Evolutionary conservation across 768 basidiomycete species (phyloP).

Genomic region (Suillus subalutaceus): DNA sequence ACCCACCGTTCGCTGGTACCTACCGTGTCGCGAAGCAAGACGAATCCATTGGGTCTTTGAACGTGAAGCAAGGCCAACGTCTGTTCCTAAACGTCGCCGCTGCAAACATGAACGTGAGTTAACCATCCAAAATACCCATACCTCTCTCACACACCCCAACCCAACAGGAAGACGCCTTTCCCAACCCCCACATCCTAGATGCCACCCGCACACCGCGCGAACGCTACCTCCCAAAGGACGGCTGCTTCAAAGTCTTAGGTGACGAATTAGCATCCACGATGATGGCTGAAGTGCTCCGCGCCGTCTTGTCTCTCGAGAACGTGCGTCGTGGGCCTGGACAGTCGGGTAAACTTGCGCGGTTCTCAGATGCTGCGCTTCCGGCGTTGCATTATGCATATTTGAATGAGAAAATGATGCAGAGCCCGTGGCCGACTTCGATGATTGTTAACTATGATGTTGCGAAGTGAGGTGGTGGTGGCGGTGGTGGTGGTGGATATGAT

Average conservation of each 20-base stretch:
- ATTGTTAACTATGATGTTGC: slow-evolving; percentile 46
- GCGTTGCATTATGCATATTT: slow-evolving; percentile 61
- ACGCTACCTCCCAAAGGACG: slow-evolving; percentile 52
- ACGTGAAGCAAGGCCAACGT: slow-evolving; percentile 49
- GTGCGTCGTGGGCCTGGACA: slow-evolving; percentile 68
- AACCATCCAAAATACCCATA: neutral
- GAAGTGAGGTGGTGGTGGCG: slow-evolving; percentile 16
- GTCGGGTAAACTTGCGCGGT: slow-evolving; percentile 66
- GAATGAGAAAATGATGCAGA: slow-evolving; percentile 47
- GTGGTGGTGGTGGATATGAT: neutral
- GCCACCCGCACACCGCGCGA: slow-evolving; percentile 45
- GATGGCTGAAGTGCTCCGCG: slow-evolving; percentile 63
- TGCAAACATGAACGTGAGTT: slow-evolving; percentile 61
- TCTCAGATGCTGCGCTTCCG: slow-evolving; percentile 49
- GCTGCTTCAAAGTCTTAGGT: slow-evolving; percentile 51
- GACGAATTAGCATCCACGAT: slow-evolving; percentile 61
- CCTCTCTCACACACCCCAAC: slow-evolving; percentile 6
- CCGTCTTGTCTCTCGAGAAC: slow-evolving; percentile 58
- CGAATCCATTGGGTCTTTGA: slow-evolving; percentile 43
- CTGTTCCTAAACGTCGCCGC: slow-evolving; percentile 65
- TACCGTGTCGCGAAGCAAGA: slow-evolving; percentile 58
- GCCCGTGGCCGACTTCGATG: slow-evolving; percentile 75
- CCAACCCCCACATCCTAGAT: slow-evolving; percentile 48
- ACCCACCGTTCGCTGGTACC: slow-evolving; percentile 72
- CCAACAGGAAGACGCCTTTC: slow-evolving; percentile 53